Base-by-base conservation (phyloP, 768 basidiomycete species). In the Rhizopogon rudus region DNA sequence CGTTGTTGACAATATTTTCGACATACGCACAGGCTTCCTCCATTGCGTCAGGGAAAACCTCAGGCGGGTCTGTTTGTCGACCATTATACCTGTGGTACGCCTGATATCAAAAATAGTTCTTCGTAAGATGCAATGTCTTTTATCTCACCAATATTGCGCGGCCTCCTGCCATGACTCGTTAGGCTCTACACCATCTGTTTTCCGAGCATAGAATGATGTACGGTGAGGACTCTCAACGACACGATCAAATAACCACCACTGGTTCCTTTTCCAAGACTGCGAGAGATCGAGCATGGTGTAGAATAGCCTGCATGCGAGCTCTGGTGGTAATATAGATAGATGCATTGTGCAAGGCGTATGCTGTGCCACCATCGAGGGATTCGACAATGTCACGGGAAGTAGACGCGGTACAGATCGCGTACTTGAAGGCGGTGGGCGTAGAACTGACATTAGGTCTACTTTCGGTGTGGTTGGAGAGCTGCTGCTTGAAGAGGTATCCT, bases 181-280 rank as follows among this genome's bases (percentile, higher is more conserved):
- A 14, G 72, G 67, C 28, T 74, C 73, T 9, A 74, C 57, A 4
- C 77, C 75, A 54, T 78, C 71, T 29, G 72, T 75, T 59, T 74
- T 76, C 48, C 89, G 71, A 5, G 81, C 82, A 70, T 81, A 93
- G 69, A 92, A 91, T 1, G 86, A 81, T 1, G 91, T 88, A n/a
- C 82, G 75, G 70, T 93, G 91, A 3, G 91, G 89, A 61, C 88
- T 90, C 69, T 92, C 88, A 2, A 92, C 91, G 13, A 92, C 57
- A 20, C 84, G 77, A 63, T 93, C 89, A 67, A 89, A 86, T 17
- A 93, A 76, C 85, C 86, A 92, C 91, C 91, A 93, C 61, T 84
- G 88, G 57, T 88, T 90, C 49, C 82, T 74, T 58, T 79, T 72
- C 91, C 90, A 93, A 7, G 68, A 62, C 40, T 70, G 74, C 17